A percentile compares a stretch with the other conserved stretches of the same genome.
Conservation (phyloP, 2,329 filamentous ascomycete species). For the Lasiodiplodia hormozganensis region DNA sequence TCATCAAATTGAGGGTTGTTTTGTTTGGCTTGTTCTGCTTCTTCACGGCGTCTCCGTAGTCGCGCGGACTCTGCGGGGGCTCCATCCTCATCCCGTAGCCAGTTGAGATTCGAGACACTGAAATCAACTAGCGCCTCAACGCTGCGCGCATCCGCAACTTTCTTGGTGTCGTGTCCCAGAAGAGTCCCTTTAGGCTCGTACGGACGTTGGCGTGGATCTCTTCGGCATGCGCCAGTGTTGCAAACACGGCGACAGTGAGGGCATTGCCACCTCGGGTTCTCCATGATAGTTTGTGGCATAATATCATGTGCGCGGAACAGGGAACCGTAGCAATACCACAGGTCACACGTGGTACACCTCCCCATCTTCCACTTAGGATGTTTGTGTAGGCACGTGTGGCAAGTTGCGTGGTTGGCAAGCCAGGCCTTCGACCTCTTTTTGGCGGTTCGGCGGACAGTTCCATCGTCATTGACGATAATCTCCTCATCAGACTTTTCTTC, state of each 20-base stretch:
- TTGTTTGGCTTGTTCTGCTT: conserved; percentile 61
- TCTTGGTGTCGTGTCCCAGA: conserved; percentile 88
- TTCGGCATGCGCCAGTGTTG: conserved; percentile 82
- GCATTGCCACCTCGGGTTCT: conserved; percentile 84
- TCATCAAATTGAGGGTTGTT: conserved; percentile 55
- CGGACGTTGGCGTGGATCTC: conserved; percentile 70
- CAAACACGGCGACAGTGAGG: conserved; percentile 87
- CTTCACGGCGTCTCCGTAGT: conserved; percentile 57
- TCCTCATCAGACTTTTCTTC: conserved; percentile 57
- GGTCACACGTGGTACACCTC: conserved; percentile 75
- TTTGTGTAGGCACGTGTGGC: conserved; percentile 83
- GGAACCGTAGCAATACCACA: conserved; percentile 90
- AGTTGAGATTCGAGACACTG: conserved; percentile 82
- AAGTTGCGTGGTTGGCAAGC: conserved; percentile 62
- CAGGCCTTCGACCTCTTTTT: conserved; percentile 63
- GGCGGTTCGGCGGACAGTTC: conserved; percentile 67
- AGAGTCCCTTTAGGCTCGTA: conserved; percentile 88
- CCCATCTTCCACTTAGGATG: conserved; percentile 87
- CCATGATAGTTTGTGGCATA: conserved; percentile 82
- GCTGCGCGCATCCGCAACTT: conserved; percentile 88
- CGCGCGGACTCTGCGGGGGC: conserved; percentile 52
- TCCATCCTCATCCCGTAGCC: conserved; percentile 68
- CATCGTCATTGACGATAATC: conserved; percentile 69
- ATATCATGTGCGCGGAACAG: conserved; percentile 91
- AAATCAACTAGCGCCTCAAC: conserved; percentile 92